Base-by-base conservation (phyloP, 2,329 filamentous ascomycete genomes). In the Exophiala oligosperma region DNA sequence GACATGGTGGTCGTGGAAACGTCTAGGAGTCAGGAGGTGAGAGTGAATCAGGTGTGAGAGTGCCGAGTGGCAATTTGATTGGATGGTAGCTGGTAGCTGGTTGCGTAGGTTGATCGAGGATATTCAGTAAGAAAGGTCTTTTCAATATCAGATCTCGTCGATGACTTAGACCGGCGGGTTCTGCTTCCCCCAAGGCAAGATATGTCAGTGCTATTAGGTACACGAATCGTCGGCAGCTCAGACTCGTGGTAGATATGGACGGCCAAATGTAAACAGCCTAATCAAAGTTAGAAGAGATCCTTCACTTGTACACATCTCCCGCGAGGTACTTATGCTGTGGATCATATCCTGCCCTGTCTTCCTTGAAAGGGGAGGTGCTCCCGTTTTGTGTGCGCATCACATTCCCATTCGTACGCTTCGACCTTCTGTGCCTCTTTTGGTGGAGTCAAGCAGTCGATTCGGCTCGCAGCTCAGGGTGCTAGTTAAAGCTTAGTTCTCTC, bases 291-390 rank as follows among this genome's bases (percentile, higher is more conserved):
- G 32, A 9, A 35, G 32, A 5, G 32, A 2, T 35, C 11, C 32
- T 35, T 35, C 11, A 8, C 32, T 35, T 9, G 11, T 9, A 35
- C 32, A 35, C 2, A 17, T 17, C 17, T 9, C 11, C 32, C 32
- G 32, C 11, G 11, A 35, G 43, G 28, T 48, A 48, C 11, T 48
- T 48, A 29, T 48, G 24, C n/a, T 48, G 23, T 28, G 46, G 23
- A 4, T 32, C 46, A 43, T 24, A 56, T 54, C 14, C 17, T 35
- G 62, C 62, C 49, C 46, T 37, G 23, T 21, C 49, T 46, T 58
- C 12, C 46, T 49, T 9, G 4, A 47, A 9, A 47, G 49, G n/a
- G 46, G 12, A 48, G 28, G n/a, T 47, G 44, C 26, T 47, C 21
- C 23, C 44, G 21, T 24, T 14, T 17, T 23, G 11, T 14, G 26